phyloP scores from a whole-genome alignment of 1,139 yeast species.

The Sugiyamaella xylanicola region DNA sequence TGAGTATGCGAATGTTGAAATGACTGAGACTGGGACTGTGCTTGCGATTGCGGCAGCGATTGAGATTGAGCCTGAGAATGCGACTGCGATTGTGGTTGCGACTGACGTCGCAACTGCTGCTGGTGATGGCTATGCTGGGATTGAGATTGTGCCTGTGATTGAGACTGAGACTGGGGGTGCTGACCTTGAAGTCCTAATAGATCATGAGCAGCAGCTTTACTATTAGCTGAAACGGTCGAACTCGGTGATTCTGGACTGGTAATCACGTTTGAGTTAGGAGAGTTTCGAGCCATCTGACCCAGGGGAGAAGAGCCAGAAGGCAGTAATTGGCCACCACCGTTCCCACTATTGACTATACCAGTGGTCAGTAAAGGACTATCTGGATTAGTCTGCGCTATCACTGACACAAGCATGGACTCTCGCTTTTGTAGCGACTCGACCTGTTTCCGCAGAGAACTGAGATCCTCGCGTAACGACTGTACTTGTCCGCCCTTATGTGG shows the following conservation, averaged over 20 bases:
- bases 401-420: slow-evolving; percentile 38
- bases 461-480: slow-evolving; percentile 79
- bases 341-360: background rate
- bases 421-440: slow-evolving; percentile 73
- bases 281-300: slow-evolving; percentile 1
- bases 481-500: slow-evolving; percentile 93
- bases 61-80: background rate
- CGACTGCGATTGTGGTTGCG: background rate
- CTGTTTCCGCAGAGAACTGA: slow-evolving; percentile 75
- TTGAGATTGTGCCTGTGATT: too few relatives aligned
- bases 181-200: slow-evolving; percentile 15
- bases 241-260: slow-evolving; percentile 14
- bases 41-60: background rate
- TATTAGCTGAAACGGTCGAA: slow-evolving; percentile 9
- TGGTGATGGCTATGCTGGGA: background rate
- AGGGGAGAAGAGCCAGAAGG: slow-evolving; percentile 1
- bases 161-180: background rate
- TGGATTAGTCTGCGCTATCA: slow-evolving; percentile 32
- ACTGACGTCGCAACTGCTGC: background rate
- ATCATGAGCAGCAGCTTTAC: slow-evolving; percentile 16
- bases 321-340: background rate
- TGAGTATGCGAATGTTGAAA: background rate
- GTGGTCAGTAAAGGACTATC: slow-evolving; percentile 21
- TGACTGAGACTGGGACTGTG: background rate
- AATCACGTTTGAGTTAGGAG: slow-evolving; percentile 7